These are phyloP conservation scores for Parastagonospora avenae DNA, from an alignment of 2,329 filamentous ascomycete species.

Conservation along the genomic window DNA sequence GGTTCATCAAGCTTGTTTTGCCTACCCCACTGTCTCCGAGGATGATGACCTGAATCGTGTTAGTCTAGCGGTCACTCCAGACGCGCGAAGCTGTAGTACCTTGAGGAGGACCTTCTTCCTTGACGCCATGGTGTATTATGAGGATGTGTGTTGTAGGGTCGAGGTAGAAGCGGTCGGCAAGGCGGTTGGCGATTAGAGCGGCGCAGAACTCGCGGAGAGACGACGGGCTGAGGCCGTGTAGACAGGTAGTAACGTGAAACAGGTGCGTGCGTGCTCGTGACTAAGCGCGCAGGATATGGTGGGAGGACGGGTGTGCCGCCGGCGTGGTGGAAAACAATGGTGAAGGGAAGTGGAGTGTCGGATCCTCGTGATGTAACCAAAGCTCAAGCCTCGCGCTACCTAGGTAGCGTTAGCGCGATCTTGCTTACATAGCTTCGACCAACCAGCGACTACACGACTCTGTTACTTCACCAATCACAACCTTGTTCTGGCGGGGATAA, in stretches of 20 bases:
- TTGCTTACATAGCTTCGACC: too few species aligned
- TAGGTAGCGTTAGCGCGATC: too few species aligned
- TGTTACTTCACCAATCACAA: too few species aligned
- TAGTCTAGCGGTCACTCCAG: constrained; percentile 6
- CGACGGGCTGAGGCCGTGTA: neutral
- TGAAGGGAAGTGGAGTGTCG: neutral
- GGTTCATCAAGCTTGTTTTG: constrained; percentile 99
- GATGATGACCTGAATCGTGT: constrained; percentile 81
- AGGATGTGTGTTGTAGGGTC: constrained; percentile 6
- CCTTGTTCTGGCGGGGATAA: too few species aligned
- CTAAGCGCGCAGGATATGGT: neutral
- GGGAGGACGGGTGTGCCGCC: too few species aligned
- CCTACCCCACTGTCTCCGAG: constrained; percentile 98
- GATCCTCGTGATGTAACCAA: neutral
- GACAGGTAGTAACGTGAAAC: neutral
- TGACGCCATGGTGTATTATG: constrained; percentile 36
- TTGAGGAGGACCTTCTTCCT: constrained; percentile 87
- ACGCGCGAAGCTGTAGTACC: constrained; percentile 56
- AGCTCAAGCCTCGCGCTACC: too few species aligned
- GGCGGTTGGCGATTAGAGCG: neutral
- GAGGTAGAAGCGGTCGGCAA: constrained; percentile 3
- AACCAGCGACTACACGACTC: too few species aligned
- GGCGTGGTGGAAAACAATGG: neutral
- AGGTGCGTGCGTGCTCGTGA: neutral
- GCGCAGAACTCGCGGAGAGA: neutral